These are phyloP conservation scores for Pythium insidiosum DNA, from an alignment of 352 stramenopile genomes.

Conservation along the genomic window DNA sequence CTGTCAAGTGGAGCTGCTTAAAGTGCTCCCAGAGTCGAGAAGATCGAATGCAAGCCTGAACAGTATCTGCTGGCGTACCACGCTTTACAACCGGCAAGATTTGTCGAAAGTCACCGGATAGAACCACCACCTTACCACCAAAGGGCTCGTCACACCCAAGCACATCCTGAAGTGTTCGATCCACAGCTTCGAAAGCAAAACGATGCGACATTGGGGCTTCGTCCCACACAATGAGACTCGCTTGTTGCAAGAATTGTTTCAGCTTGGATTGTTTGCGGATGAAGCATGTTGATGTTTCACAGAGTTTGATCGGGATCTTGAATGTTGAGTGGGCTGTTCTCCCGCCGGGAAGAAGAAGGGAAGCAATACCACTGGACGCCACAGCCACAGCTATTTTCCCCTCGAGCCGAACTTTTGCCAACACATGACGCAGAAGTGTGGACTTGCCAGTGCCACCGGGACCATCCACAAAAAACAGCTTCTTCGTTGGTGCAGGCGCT, in stretches of 20 bases:
- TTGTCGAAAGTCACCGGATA: constrained; percentile 1
- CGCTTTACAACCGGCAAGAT: neutral
- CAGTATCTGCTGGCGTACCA: neutral
- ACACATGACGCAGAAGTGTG: constrained; percentile 11
- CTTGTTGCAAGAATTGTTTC: neutral
- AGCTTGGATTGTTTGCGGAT: constrained; percentile 6
- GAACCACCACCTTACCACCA: neutral
- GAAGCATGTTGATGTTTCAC: constrained; percentile 2
- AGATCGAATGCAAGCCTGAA: neutral
- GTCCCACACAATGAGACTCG: too few species aligned
- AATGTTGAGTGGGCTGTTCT: constrained; percentile 26
- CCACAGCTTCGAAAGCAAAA: too few species aligned
- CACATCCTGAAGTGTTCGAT: too few species aligned
- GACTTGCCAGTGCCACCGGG: too few species aligned
- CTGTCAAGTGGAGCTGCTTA: neutral
- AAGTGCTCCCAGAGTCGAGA: neutral
- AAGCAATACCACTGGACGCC: constrained; percentile 23
- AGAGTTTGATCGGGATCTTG: constrained; percentile 13
- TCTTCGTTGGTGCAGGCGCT: neutral
- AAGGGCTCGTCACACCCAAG: too few species aligned
- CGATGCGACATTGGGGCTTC: too few species aligned
- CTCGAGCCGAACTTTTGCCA: constrained; percentile 12
- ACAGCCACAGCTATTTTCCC: constrained; percentile 16
- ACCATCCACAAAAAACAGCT: too few species aligned
- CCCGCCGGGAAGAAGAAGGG: constrained; percentile 17